Evolutionary conservation across 1,284 basidiomycete species (phyloP).

Genomic region (Tremellales sp.): DNA sequence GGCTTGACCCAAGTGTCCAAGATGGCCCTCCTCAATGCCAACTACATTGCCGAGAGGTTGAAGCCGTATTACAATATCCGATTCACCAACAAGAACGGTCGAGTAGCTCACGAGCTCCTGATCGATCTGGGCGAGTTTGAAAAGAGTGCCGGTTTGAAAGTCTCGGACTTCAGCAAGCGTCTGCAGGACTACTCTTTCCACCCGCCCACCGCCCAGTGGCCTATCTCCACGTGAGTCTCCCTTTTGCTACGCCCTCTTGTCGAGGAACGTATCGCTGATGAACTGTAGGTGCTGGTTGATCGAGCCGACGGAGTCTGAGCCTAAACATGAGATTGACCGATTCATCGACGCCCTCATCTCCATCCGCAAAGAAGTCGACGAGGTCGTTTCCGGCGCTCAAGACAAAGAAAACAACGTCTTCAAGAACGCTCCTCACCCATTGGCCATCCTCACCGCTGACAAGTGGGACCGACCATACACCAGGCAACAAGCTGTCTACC

Average conservation of each 20-base stretch:
- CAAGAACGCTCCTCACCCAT: slow-evolving; percentile 90
- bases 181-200: slow-evolving; percentile 55
- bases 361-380: slow-evolving; percentile 86
- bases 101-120: slow-evolving; percentile 91
- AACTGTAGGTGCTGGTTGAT: slow-evolving; percentile 56
- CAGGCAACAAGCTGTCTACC: slow-evolving; percentile 78
- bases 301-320: slow-evolving; percentile 92
- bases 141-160: slow-evolving; percentile 79
- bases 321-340: slow-evolving; percentile 81
- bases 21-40: slow-evolving; percentile 85
- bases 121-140: slow-evolving; percentile 95
- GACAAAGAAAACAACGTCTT: slow-evolving; percentile 84
- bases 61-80: slow-evolving; percentile 80
- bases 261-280: slow-evolving; percentile 1
- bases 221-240: slow-evolving; percentile 82
- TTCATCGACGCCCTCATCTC: slow-evolving; percentile 97
- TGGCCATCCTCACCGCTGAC: slow-evolving; percentile 66
- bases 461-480: slow-evolving; percentile 89
- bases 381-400: slow-evolving; percentile 78
- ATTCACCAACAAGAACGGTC: slow-evolving; percentile 83
- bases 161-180: slow-evolving; percentile 93
- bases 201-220: slow-evolving; percentile 60
- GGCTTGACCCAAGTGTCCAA: slow-evolving; percentile 83
- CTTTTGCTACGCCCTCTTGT: no score
- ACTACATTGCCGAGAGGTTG: slow-evolving; percentile 91